Conservation (phyloP, 306 rosid genomes). For the Corylus americana region DNA sequence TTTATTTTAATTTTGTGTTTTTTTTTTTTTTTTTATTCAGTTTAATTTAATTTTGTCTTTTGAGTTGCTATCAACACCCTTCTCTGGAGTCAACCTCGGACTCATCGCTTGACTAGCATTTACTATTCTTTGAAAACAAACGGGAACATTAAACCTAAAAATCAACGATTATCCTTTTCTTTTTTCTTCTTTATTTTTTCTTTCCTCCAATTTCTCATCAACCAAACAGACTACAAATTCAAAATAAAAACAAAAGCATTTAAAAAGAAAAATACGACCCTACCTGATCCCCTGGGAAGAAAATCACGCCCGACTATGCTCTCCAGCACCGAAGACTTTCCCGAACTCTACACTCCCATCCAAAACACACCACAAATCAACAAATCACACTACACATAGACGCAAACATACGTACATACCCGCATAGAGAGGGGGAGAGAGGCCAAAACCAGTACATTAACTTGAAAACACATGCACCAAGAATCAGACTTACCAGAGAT, state of each 20-base stretch:
- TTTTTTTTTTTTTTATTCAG: no score
- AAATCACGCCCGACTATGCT: constrained; percentile 88
- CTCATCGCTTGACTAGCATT: neutral
- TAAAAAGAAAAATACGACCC: neutral
- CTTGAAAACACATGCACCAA: constrained; percentile 18
- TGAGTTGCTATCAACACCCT: no score
- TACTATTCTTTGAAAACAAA: neutral
- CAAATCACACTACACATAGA: neutral
- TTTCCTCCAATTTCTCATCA: constrained; percentile 14
- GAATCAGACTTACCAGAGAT: neutral
- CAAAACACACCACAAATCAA: neutral
- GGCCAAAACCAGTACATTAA: neutral
- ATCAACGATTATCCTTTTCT: neutral
- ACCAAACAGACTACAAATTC: constrained; percentile 8
- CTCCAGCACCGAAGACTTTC: constrained; percentile 80
- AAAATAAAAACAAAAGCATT: constrained; percentile 1
- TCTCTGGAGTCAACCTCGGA: no score
- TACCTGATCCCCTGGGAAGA: constrained; percentile 91
- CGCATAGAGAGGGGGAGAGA: neutral
- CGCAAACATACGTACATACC: neutral
- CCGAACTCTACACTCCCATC: constrained; percentile 63
- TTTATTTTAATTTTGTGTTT: no score
- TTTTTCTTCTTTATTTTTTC: neutral
- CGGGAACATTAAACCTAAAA: neutral
- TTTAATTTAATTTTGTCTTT: no score